These are phyloP conservation scores for Exophiala spinifera DNA, from an alignment of 2,329 filamentous ascomycete species.

Conservation along the genomic window DNA sequence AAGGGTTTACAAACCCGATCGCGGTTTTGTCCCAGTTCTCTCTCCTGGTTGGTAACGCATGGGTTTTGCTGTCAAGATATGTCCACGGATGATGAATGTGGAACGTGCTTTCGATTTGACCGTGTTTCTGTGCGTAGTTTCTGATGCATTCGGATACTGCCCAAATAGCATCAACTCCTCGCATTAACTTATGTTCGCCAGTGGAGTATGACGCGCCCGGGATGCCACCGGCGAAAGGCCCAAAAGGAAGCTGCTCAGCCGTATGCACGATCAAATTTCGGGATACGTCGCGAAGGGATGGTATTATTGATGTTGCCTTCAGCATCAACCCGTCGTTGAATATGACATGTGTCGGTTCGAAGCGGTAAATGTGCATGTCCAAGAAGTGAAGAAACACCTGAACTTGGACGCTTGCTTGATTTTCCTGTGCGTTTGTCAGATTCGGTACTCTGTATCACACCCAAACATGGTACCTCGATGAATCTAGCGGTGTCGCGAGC, in stretches of 20 bases:
- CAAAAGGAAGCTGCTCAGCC: conserved; percentile 4
- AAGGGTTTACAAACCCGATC: conserved; percentile 25
- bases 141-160: conserved; percentile 19
- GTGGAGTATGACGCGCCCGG: conserved; percentile 11
- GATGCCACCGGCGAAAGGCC: conserved; percentile 7
- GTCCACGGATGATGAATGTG: conserved; percentile 24
- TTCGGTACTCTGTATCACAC: not conserved
- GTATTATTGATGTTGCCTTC: conserved; percentile 8
- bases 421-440: not conserved
- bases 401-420: not conserved
- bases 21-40: conserved; percentile 20
- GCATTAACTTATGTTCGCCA: conserved; percentile 13
- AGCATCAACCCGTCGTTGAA: conserved; percentile 17
- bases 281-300: conserved; percentile 4
- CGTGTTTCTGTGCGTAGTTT: conserved; percentile 19
- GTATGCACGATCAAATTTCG: conserved; percentile 8
- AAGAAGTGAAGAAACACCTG: not conserved
- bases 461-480: conserved; percentile 7
- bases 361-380: conserved; percentile 7
- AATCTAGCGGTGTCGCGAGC: conserved; percentile 8
- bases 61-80: conserved; percentile 19
- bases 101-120: conserved; percentile 18
- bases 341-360: conserved; percentile 13
- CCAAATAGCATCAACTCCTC: conserved; percentile 21
- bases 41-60: conserved; percentile 8